Conservation (phyloP, 192 early-diverging fungal species). For the Coemansia sp. region DNA sequence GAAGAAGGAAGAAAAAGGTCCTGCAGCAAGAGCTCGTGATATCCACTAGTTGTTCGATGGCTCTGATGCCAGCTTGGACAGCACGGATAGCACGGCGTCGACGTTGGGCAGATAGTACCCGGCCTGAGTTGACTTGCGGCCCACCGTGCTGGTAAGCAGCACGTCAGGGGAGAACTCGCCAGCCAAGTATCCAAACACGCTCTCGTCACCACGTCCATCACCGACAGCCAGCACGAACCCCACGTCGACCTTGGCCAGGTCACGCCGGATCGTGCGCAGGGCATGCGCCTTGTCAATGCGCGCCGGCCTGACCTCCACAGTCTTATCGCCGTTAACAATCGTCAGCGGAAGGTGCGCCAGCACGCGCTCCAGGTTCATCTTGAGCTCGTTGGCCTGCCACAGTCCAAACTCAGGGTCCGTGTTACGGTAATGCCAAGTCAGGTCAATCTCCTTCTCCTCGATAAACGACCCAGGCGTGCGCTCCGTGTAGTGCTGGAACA, state of each 20-base stretch:
- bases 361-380: conserved; percentile 95
- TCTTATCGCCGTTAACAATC: conserved; percentile 95
- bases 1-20: background rate
- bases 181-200: conserved; percentile 68
- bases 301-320: conserved; percentile 91
- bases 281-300: conserved; percentile 91
- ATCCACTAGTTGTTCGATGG: background rate
- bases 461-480: conserved; percentile 97
- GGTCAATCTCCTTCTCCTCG: conserved; percentile 98
- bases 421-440: conserved; percentile 98
- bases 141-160: conserved; percentile 85
- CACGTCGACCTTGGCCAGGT: conserved; percentile 54
- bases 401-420: conserved; percentile 92
- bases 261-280: conserved; percentile 81
- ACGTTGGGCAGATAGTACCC: conserved; percentile 79
- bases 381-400: conserved; percentile 98
- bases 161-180: conserved; percentile 53
- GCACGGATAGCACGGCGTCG: conserved; percentile 38
- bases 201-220: conserved; percentile 95
- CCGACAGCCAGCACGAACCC: conserved; percentile 76
- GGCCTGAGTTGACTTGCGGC: conserved; percentile 95
- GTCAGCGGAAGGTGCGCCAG: conserved; percentile 89
- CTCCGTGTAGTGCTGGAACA: conserved; percentile 97
- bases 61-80: conserved; percentile 22
- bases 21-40: background rate